Evolutionary conservation across 164 flowering plant genomes (phyloP), one percentile per base, ranked within the genome.

Genomic region (Platanus orientalis): DNA sequence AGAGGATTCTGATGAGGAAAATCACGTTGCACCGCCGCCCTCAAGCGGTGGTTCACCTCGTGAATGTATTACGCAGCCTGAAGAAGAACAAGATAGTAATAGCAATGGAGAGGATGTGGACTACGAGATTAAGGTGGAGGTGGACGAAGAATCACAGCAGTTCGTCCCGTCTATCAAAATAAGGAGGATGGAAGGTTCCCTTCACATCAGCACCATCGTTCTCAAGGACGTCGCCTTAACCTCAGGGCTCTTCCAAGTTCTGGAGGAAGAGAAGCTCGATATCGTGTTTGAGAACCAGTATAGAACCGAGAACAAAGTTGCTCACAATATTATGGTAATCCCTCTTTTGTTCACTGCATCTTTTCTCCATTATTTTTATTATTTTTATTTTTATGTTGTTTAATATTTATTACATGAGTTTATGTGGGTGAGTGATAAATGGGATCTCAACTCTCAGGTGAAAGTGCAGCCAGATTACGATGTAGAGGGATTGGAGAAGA

Each of bases 221-320:
- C 59, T 55, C 27, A 71, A 71, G 45, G 58, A 66, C 6, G 53
- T 66, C 1, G 58, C 74, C 17, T 30, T 71, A 14, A 55, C 69
- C 16, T 71, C 74, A 19, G 34, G 45, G 28, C 69, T 71, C 16
- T 71, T 71, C 50, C 36, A 14, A 1, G 1, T 71, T 16, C 44
- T 71, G 1, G 74, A 71, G 40, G 66, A 71, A 57, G 74, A 71
- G 44, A 56, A 66, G 66, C 62, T 71, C 28, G 65, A 71, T 51
- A 65, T 71, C 2, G 57, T 57, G 27, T 65, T 6, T 26, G 74
- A 65, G 54, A 65, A 57, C 49, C 74, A 71, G 54, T 66, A 65
- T 30, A 65, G 74, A 57, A 71, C 66, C 4, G 59, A 65, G 45
- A 65, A 61, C 39, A 71, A 56, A 50, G 74, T 71, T 0, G 29